phyloP scores from a whole-genome alignment of 768 basidiomycete genomes.

The Asterophora parasitica region DNA sequence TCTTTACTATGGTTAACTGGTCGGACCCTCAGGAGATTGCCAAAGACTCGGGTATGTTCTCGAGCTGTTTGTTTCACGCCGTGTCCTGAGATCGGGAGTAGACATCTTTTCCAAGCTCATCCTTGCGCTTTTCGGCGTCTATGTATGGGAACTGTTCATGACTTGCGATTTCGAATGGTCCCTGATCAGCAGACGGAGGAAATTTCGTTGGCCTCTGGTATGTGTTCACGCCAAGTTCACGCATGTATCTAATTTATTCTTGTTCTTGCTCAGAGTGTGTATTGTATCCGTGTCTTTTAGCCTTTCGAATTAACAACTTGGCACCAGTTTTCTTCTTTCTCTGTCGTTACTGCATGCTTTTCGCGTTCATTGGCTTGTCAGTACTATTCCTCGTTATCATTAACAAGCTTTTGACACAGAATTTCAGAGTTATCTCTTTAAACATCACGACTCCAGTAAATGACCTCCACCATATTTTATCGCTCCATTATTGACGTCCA shows the following conservation, averaged over 20 bases:
- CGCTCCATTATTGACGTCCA: constrained; percentile 12
- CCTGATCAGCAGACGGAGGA: constrained; percentile 49
- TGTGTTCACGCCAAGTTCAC: constrained; percentile 23
- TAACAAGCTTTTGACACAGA: not conserved
- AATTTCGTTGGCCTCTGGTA: constrained; percentile 68
- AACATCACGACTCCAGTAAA: constrained; percentile 44
- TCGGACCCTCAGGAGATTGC: constrained; percentile 36
- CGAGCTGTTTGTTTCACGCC: not conserved
- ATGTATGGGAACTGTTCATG: constrained; percentile 62
- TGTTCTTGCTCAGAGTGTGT: constrained; percentile 18
- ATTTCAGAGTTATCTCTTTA: constrained; percentile 52
- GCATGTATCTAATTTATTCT: not conserved
- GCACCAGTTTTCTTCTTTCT: constrained; percentile 63
- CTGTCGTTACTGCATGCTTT: constrained; percentile 68
- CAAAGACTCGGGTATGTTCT: constrained; percentile 34
- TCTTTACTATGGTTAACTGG: constrained; percentile 41
- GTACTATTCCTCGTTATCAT: constrained; percentile 16
- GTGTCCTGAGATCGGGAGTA: constrained; percentile 18
- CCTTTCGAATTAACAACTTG: not conserved
- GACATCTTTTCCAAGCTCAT: constrained; percentile 57
- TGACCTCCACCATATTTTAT: not conserved
- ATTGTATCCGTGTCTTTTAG: not conserved
- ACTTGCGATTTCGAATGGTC: constrained; percentile 69
- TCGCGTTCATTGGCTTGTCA: constrained; percentile 60
- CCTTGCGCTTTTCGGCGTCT: constrained; percentile 60